Percentiles rank a stretch among this genome's conserved stretches.
These are phyloP conservation scores for Colletotrichum sp. DNA, from an alignment of 2,329 filamentous ascomycete species.

Conservation along the genomic window DNA sequence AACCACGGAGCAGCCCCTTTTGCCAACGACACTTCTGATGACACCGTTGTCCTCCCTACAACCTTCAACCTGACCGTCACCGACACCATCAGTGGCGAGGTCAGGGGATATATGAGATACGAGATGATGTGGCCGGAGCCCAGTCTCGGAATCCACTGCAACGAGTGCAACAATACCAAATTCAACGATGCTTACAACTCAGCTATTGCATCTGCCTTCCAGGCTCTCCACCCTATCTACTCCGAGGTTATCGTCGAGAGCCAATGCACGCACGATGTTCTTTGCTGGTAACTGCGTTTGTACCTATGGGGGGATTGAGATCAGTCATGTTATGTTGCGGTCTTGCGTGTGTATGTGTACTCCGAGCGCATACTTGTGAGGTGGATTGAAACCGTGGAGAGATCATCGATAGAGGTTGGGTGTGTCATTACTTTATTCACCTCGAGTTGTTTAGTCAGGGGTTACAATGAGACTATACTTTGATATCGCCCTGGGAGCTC, in stretches of 20 bases:
- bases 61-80: constrained; percentile 11
- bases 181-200: constrained; percentile 13
- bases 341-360: neutral
- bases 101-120: constrained; percentile 19
- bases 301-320: neutral
- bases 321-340: neutral
- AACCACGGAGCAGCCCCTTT: constrained; percentile 3
- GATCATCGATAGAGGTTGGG: neutral
- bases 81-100: neutral
- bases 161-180: constrained; percentile 14
- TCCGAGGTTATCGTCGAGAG: constrained; percentile 16
- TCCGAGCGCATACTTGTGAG: neutral
- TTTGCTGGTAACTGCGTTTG: constrained; percentile 3
- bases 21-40: constrained; percentile 17
- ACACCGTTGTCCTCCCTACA: constrained; percentile 9
- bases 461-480: neutral
- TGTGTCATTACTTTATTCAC: neutral
- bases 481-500: neutral
- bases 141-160: constrained; percentile 6
- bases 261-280: constrained; percentile 2
- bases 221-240: constrained; percentile 16
- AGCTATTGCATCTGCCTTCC: constrained; percentile 15
- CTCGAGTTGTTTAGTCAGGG: neutral
- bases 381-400: neutral
- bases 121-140: neutral